Evolutionary conservation across 129 eudicot species (phyloP), one percentile per base, ranked within the genome.

Genomic region (Silybum marianum): DNA sequence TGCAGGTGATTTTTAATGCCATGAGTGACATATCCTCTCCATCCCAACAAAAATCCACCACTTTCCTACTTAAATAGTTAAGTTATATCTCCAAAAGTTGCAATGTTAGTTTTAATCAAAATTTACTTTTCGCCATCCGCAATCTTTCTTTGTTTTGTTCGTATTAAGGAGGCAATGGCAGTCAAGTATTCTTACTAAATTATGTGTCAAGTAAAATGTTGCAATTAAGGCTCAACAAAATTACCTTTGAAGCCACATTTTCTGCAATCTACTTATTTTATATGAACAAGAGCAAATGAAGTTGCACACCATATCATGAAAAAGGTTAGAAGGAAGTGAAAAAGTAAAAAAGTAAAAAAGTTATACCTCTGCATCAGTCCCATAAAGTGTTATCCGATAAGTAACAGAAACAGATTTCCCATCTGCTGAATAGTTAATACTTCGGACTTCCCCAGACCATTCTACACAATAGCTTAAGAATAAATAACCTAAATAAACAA

Each of bases 371-470:
- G 99, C 97, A 91, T 92, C 99, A 79, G 93, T 95, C 81, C 99
- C 99, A 65, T 95, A 91, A 24, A 95, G 74, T 58, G 98, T 95
- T 28, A 95, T 98, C 19, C 99, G 95, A 76, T 92, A 95, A 80
- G 93, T 91, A 82, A 95, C 96, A 40, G 98, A 78, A n/a, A 95
- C 97, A 66, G 92, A 83, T 73, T 95, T 90, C 60, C 94, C 97
- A 86, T 95, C 94, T 60, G 94, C 79, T 71, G 98, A 92, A 72
- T 95, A 90, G 58, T 81, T 74, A 71, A 95, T 85, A 82, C 83
- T 90, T n/a, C 98, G 96, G 40, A 92, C 97, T 84, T 95, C 98
- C 66, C 98, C 98, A 46, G 96, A 95, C 98, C 98, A 95, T 85
- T 95, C 98, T 95, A 72, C 85, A 89, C 85, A 89, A 88, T 69